Base-by-base conservation (phyloP, 164 flowering plant genomes). In the Magnolia changhungtana region DNA sequence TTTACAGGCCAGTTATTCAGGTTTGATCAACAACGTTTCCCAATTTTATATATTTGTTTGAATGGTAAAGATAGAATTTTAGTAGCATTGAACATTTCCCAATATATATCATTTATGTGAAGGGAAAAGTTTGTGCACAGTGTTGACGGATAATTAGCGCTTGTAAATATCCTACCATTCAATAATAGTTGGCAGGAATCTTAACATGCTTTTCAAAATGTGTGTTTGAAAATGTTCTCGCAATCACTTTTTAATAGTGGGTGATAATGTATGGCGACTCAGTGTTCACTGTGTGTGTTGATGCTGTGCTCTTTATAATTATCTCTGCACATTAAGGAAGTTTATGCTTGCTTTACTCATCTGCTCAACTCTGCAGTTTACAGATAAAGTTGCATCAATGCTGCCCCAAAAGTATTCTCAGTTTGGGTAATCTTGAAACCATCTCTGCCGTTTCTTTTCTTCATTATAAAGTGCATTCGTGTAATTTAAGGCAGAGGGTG, bases 1-100 rank as follows among this genome's bases (percentile, higher is more conserved):
- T 92, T 67, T 96, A 96, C 76, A 89, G 97, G 19, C 99, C 98
- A 70, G 96, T 94, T 78, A 84, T 91, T 77, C 96, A 94, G 99
- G 98, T 96, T 84, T 77, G 16, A 27, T 9, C 37, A 20, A 29
- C 66, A 21, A 19, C 45, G 52, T 55, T 72, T 52, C 29, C 10
- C 31, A 18, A 68, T 68, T 31, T 68, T 14, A 11, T 3, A 31
- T 18, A 11, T 11, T 55, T 55, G 61, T 55, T 55, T 37, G 61
- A 16, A 8, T 11, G 61, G 61, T 55, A 16, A 55, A 3, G 18
- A 37, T 37, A 55, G 61, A 16, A 16, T 16, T 55, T 10, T 55
- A 55, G 61, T 55, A 16, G 61, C 61, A 55, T 20, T 19, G 14
- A 14, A 69, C 7, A 14, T 19, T 6, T 52, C 29, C 50, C 50